Evolutionary conservation across 129 eudicot genomes (phyloP).

Genomic region (Saussurea involucrata): DNA sequence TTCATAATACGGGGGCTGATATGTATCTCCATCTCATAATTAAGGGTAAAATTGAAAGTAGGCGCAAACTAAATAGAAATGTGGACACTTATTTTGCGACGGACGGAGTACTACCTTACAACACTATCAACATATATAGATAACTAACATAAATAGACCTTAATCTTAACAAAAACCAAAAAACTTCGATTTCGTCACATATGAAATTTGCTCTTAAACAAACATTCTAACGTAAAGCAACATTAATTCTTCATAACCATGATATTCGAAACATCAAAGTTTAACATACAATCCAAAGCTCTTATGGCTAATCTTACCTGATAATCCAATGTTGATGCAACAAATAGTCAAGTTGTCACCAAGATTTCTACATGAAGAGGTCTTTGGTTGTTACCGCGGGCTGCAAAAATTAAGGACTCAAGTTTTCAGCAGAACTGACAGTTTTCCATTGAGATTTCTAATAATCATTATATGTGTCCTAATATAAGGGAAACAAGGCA

Average conservation of each 20-base stretch:
- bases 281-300: background rate
- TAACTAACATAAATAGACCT: no score
- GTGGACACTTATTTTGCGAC: no score
- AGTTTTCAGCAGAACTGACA: no score
- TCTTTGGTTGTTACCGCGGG: background rate
- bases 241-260: background rate
- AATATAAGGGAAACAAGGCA: background rate
- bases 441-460: no score
- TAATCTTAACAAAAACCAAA: no score
- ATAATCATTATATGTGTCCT: no score
- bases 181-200: background rate
- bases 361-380: background rate
- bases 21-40: no score
- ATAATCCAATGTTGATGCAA: background rate
- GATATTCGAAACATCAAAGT: background rate
- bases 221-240: background rate
- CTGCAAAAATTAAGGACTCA: background rate
- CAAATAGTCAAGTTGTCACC: background rate
- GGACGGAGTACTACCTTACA: background rate
- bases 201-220: background rate
- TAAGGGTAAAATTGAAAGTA: no score
- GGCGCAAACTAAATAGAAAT: no score
- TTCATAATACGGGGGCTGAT: no score
- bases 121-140: no score
- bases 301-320: background rate